Conservation (phyloP, 106 monocot genomes). For the Apostasia shenzhenica region DNA sequence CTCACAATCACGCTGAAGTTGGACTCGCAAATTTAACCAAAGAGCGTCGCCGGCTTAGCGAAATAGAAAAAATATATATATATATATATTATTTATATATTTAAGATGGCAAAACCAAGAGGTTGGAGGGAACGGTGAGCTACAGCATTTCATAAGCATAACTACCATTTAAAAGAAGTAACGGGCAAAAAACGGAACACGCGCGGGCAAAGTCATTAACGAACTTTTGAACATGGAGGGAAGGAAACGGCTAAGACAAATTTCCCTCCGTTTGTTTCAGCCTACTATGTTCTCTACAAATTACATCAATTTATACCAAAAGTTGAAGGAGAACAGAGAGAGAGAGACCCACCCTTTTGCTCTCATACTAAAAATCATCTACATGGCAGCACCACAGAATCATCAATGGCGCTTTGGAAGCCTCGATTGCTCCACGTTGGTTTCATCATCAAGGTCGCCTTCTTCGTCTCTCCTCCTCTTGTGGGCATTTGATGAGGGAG, state of each 20-base stretch:
- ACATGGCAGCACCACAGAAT: not conserved
- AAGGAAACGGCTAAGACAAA: constrained; percentile 1
- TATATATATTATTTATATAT: too few relatives aligned
- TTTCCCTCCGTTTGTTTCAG: constrained; percentile 14
- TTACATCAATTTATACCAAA: not conserved
- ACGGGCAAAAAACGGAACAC: constrained; percentile 11
- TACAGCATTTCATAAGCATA: constrained; percentile 4
- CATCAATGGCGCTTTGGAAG: constrained; percentile 30
- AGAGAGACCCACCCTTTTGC: constrained; percentile 18
- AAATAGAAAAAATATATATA: too few relatives aligned
- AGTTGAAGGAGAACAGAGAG: constrained; percentile 1
- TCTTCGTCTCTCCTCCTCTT: constrained; percentile 65
- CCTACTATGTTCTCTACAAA: constrained; percentile 7
- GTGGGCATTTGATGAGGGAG: constrained; percentile 29
- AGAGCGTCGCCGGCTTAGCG: too few relatives aligned
- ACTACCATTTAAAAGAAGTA: constrained; percentile 49
- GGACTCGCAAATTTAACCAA: too few relatives aligned
- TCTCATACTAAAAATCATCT: not conserved
- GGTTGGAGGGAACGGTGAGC: too few relatives aligned
- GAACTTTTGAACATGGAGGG: constrained; percentile 29
- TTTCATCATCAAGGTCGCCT: constrained; percentile 31
- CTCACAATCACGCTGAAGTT: too few relatives aligned
- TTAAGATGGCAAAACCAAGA: too few relatives aligned
- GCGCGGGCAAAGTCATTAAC: constrained; percentile 19
- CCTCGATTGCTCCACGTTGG: constrained; percentile 30